Base-by-base conservation (phyloP, 768 basidiomycete species). In the Tephrocybe sp. region DNA sequence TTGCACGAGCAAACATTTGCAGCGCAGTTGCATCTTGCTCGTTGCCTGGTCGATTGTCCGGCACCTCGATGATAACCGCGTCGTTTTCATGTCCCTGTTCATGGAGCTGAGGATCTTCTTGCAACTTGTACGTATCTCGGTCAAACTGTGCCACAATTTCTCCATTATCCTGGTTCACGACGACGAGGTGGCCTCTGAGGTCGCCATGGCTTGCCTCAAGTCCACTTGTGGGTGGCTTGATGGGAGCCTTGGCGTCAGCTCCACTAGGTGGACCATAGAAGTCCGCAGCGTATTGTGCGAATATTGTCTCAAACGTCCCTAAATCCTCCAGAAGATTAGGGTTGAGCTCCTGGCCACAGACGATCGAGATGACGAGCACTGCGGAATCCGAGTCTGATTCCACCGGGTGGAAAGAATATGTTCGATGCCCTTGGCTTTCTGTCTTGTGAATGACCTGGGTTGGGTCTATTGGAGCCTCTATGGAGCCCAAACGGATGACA, bases 51-150 rank as follows among this genome's bases (percentile, higher is more conserved):
- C 62, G 64, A 12, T 75, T 73, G 45, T 82, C 77, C 0, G 80
- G 77, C 26, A 90, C 78, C 59, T 89, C 85, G 50, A 90, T 79
- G 44, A 90, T 65, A n/a, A 92, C 87, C 0, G 85, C 80, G 55
- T 82, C 80, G 54, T 75, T 75, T 57, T 82, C 78, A 41, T 74
- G 73, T 6, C 79, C 80, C 13, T 67, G 65, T 48, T 71, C 65
- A 31, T 72, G 62, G 38, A 90, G 70, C n/a, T 63, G 60, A 1
- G 78, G 74, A 57, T 86, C 86, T 61, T 88, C 87, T 19, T 70
- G 68, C 17, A 88, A 73, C 34, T 67, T 64, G 52, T 87, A 70
- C 46, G 71, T 63, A 11, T 45, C 39, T 41, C 81, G 72, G 50
- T 85, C 85, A 8, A 90, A 72, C 61, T 84, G 80, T 0, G 85